phyloP scores from a whole-genome alignment of 495 filamentous ascomycete genomes.

The Jackrogersella minutella region DNA sequence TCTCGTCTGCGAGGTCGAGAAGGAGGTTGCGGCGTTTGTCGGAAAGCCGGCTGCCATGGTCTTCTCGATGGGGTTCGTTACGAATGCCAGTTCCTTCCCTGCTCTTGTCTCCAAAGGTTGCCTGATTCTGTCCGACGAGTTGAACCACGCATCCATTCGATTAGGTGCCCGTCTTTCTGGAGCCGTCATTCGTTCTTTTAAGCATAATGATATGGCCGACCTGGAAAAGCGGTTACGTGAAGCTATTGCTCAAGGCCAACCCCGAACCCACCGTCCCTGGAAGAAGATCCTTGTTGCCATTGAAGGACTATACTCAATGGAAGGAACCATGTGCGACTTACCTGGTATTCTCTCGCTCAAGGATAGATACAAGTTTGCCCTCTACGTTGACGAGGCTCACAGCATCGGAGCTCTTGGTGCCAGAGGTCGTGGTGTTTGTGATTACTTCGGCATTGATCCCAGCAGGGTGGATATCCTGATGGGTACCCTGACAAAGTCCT shows the following conservation, averaged over 20 bases:
- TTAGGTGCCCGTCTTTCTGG: slow-evolving; percentile 93
- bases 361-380: slow-evolving; percentile 93
- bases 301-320: slow-evolving; percentile 98
- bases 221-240: slow-evolving; percentile 86
- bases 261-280: slow-evolving; percentile 96
- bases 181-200: slow-evolving; percentile 93
- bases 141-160: slow-evolving; percentile 97
- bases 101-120: slow-evolving; percentile 90
- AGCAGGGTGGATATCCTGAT: slow-evolving; percentile 93
- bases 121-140: slow-evolving; percentile 92
- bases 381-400: slow-evolving; percentile 97
- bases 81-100: slow-evolving; percentile 90
- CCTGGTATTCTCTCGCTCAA: slow-evolving; percentile 85
- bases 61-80: slow-evolving; percentile 98
- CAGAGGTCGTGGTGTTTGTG: slow-evolving; percentile 88
- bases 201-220: slow-evolving; percentile 93
- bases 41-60: slow-evolving; percentile 95
- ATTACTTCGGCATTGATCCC: slow-evolving; percentile 93
- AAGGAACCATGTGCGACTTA: slow-evolving; percentile 97
- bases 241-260: slow-evolving; percentile 93
- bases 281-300: slow-evolving; percentile 98
- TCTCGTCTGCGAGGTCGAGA: slow-evolving; percentile 86
- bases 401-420: slow-evolving; percentile 94
- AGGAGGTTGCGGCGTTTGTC: slow-evolving; percentile 86
- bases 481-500: slow-evolving; percentile 98